phyloP scores from a whole-genome alignment of 2,329 filamentous ascomycete species.

The Alternaria metachromatica region DNA sequence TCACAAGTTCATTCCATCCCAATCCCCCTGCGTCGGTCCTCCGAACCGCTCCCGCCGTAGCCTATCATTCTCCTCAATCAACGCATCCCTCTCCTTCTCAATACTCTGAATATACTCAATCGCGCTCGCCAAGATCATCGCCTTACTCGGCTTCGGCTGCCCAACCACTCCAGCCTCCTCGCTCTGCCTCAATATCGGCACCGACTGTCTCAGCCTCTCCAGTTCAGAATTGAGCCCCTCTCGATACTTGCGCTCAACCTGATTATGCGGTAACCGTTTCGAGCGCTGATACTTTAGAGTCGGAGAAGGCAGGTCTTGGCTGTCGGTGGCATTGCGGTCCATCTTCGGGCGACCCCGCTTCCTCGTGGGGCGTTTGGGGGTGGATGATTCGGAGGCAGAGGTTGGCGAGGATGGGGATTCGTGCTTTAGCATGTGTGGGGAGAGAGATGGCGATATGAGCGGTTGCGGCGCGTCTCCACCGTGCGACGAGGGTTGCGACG shows the following conservation, averaged over 20 bases:
- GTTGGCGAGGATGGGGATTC: slow-evolving; percentile 33
- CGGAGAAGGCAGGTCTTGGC: slow-evolving; percentile 14
- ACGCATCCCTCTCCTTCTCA: slow-evolving; percentile 37
- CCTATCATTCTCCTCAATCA: slow-evolving; percentile 35
- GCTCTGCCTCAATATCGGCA: slow-evolving; percentile 40
- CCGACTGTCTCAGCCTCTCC: slow-evolving; percentile 35
- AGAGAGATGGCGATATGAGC: slow-evolving; percentile 32
- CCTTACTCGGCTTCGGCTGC: slow-evolving; percentile 43
- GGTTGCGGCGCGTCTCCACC: slow-evolving; percentile 38
- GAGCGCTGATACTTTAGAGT: slow-evolving; percentile 23
- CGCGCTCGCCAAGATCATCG: slow-evolving; percentile 40
- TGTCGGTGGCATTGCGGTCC: slow-evolving; percentile 27
- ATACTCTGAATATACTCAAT: slow-evolving; percentile 43
- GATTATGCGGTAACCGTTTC: slow-evolving; percentile 44
- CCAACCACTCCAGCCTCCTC: slow-evolving; percentile 33
- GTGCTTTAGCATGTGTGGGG: slow-evolving; percentile 39
- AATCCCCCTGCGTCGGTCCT: neutral
- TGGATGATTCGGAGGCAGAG: slow-evolving; percentile 26
- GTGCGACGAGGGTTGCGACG: slow-evolving; percentile 43
- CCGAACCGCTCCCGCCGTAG: slow-evolving; percentile 19
- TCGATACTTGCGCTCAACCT: slow-evolving; percentile 40
- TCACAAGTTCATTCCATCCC: slow-evolving; percentile 3
- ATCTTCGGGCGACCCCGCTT: slow-evolving; percentile 44
- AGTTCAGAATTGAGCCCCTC: slow-evolving; percentile 41
- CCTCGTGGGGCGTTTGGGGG: slow-evolving; percentile 34